Conservation (phyloP, 495 filamentous ascomycete genomes). For the Talaromyces thailandensis region DNA sequence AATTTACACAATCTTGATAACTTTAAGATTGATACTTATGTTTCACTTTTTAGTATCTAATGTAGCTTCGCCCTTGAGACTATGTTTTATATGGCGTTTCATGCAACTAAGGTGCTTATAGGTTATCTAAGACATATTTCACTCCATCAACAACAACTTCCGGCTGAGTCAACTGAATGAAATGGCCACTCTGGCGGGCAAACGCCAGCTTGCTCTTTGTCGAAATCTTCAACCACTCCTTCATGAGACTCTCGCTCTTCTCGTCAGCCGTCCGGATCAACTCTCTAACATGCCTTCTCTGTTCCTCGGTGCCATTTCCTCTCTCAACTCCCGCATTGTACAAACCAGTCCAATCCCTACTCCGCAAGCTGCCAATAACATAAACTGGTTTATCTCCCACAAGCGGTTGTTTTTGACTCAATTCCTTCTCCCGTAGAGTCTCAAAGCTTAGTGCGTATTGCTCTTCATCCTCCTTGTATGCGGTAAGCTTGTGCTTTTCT, state of each 20-base stretch:
- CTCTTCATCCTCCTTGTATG: constrained; percentile 2
- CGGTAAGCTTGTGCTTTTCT: constrained; percentile 7
- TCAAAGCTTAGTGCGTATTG: constrained; percentile 8
- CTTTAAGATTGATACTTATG: no score
- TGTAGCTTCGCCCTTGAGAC: no score
- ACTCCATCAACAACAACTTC: constrained; percentile 14
- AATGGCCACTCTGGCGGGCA: constrained; percentile 24
- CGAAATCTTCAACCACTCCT: constrained; percentile 19
- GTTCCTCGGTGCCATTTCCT: constrained; percentile 24
- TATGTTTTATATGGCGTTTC: no score
- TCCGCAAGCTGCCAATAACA: constrained; percentile 17
- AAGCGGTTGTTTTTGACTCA: constrained; percentile 7
- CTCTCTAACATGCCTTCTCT: constrained; percentile 21
- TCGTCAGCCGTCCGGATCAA: constrained; percentile 20
- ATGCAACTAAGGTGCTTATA: constrained; percentile 7
- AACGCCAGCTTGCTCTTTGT: constrained; percentile 22
- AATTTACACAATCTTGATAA: no score
- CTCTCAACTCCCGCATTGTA: constrained; percentile 21
- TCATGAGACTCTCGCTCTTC: constrained; percentile 22
- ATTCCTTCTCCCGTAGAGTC: constrained; percentile 8
- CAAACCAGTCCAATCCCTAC: constrained; percentile 21
- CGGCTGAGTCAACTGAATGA: constrained; percentile 23
- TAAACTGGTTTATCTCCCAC: constrained; percentile 9
- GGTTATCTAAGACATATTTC: constrained; percentile 17
- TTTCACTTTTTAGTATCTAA: no score